Conservation (phyloP, 495 filamentous ascomycete species). For the Staphylotrichum tortipilum region DNA sequence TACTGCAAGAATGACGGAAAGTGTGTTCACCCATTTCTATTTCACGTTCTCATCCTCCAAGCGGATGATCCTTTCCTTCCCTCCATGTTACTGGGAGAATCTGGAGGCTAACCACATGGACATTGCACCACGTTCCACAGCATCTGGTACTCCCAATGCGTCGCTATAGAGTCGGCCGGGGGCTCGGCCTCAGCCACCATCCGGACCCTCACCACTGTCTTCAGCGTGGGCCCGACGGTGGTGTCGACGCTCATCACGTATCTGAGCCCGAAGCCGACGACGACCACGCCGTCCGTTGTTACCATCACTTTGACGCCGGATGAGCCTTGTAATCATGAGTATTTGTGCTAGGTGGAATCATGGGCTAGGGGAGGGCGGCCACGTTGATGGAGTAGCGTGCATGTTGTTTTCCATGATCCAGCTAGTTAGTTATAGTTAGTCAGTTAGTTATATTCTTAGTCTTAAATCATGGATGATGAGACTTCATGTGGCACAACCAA, state of each 20-base stretch:
- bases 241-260: conserved; percentile 19
- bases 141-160: conserved; percentile 21
- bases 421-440: too few relatives aligned
- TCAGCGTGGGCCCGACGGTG: conserved; percentile 18
- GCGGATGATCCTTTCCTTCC: too few relatives aligned
- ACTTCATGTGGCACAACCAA: too few relatives aligned
- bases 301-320: conserved; percentile 21
- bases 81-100: too few relatives aligned
- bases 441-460: too few relatives aligned
- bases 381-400: too few relatives aligned
- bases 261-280: conserved; percentile 8
- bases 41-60: not conserved
- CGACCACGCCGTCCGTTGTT: conserved; percentile 5
- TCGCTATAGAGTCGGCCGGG: conserved; percentile 2
- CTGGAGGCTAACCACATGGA: too few relatives aligned
- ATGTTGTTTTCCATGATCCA: too few relatives aligned
- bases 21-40: conserved; percentile 1
- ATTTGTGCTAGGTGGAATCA: conserved; percentile 2
- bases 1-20: conserved; percentile 18
- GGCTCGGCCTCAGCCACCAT: not conserved
- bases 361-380: not conserved
- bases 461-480: too few relatives aligned
- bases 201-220: conserved; percentile 15
- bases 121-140: not conserved
- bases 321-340: conserved; percentile 17